These are phyloP conservation scores for Sugiyamaella lignohabitans DNA, from an alignment of 805 yeast species.

Conservation along the genomic window DNA sequence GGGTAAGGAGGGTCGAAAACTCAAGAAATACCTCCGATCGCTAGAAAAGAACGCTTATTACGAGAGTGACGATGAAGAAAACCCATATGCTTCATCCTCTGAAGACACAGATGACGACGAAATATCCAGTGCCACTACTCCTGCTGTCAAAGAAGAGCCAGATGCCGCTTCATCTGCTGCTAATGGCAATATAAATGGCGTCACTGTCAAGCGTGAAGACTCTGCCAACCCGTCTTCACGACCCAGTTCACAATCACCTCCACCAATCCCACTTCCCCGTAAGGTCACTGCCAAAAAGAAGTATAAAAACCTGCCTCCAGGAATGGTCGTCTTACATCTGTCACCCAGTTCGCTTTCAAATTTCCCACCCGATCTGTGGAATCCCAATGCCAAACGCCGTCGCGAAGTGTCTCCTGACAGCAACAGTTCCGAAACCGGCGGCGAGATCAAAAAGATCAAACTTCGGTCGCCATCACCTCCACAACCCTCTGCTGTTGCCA, in stretches of 20 bases:
- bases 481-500: conserved; percentile 6
- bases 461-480: conserved; percentile 14
- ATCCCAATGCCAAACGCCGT: conserved; percentile 48
- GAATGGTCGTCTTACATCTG: conserved; percentile 58
- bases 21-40: conserved; percentile 74
- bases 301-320: conserved; percentile 42
- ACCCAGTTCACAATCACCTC: conserved; percentile 13
- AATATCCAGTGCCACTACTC: not conserved
- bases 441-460: conserved; percentile 30
- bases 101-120: conserved; percentile 26
- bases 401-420: conserved; percentile 20
- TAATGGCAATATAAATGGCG: too few species aligned
- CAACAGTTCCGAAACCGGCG: not conserved
- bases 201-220: conserved; percentile 9
- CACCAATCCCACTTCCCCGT: conserved; percentile 2
- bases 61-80: not conserved
- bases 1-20: conserved; percentile 84
- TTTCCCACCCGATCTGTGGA: conserved; percentile 83
- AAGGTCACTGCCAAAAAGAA: conserved; percentile 24
- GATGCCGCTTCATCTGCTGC: conserved; percentile 9
- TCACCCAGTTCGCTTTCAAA: conserved; percentile 51
- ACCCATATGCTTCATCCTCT: not conserved
- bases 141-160: conserved; percentile 14
- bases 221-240: conserved; percentile 7
- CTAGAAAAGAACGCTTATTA: conserved; percentile 65